Conservation (phyloP, 768 basidiomycete genomes). For the Mrakia hoshinonis region DNA sequence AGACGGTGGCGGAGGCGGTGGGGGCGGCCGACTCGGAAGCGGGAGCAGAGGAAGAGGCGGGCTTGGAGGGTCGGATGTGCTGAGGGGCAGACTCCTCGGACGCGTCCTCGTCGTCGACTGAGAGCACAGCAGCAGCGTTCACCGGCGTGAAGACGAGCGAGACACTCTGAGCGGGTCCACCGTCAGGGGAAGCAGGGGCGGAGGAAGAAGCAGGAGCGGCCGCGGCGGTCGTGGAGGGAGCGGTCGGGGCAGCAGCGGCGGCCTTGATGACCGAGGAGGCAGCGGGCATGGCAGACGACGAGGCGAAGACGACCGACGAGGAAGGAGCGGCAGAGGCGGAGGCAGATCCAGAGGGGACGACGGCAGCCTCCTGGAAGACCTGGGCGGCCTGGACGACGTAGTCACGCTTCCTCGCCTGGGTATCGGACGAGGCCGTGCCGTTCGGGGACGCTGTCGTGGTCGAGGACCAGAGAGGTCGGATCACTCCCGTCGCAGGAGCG, state of each 20-base stretch:
- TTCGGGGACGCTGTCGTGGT: slow-evolving; percentile 37
- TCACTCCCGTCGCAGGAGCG: slow-evolving; percentile 45
- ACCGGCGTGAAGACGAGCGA: slow-evolving; percentile 7
- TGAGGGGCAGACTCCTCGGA: not conserved
- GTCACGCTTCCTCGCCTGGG: slow-evolving; percentile 21
- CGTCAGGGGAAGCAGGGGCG: slow-evolving; percentile 29
- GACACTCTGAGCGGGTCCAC: slow-evolving; percentile 4
- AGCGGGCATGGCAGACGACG: no score
- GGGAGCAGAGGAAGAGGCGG: not conserved
- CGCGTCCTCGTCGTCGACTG: not conserved
- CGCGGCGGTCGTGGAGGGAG: no score
- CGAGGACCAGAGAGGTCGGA: slow-evolving; percentile 52
- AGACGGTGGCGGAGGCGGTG: not conserved
- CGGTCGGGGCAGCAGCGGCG: slow-evolving; percentile 38
- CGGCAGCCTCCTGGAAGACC: slow-evolving; percentile 13
- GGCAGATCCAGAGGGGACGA: slow-evolving; percentile 34
- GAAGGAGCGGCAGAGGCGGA: slow-evolving; percentile 40
- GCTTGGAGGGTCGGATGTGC: not conserved
- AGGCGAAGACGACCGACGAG: slow-evolving; percentile 38
- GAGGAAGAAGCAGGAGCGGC: slow-evolving; percentile 28
- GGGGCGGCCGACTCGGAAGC: not conserved
- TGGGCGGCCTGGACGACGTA: slow-evolving; percentile 27
- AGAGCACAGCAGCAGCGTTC: slow-evolving; percentile 10
- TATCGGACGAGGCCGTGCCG: slow-evolving; percentile 28
- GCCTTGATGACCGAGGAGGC: slow-evolving; percentile 44